Base-by-base conservation (phyloP, 495 filamentous ascomycete species). In the Penicillium psychrofluorescens region DNA sequence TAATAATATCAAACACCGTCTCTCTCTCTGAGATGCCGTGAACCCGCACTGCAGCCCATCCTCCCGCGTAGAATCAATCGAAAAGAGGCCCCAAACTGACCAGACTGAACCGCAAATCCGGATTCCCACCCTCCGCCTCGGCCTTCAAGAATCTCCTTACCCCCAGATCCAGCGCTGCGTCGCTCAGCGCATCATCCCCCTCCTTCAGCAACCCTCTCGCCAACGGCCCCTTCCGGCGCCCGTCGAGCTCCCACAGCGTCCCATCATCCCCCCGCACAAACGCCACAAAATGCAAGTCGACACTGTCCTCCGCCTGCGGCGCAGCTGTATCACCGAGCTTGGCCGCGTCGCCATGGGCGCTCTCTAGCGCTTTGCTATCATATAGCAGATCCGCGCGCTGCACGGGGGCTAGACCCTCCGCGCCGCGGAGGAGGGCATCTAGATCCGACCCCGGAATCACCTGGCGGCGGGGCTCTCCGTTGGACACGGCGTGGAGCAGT, bases 191-290 rank as follows among this genome's bases (percentile, higher is more conserved):
- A 71, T 87, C 84, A 63, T 90, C 84, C 32, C 62, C 70, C 6
- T 54, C 56, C 0, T 12, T 68, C 46, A 88, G 46, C 16, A 43
- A 22, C 0, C 83, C 84, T 41, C 83, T 67, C 47, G 76, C 66
- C 48, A 87, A 58, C 36, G 84, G 81, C 10, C 85, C 81, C 68
- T 84, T 88, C 58, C 85, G 64, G 31, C 81, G 55, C 8, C 90
- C 88, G 70, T 95, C 88, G 47, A 95, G 66, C 74, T 94, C 90
- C 81, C 90, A 95, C 48, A 95, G 58, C 48, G 73, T 72, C 36
- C 80, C 80, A 57, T 83, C 77, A n/a, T 56, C 64, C 1, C 76
- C 77, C 68, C 84, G 88, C 6, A 91, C 86, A 70, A 95, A 94
- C 46, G 79, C 83, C 48, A 95, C 86, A 67, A 88, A 94, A 61